Conservation (phyloP, 345 rosid species). For the Citrus sinensis region DVS_A1.0 CM039161.1:5643001-5643500, state of each 20-base stretch:
- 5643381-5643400: not conserved
- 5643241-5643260: slow-evolving; percentile 79
- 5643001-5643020: slow-evolving; percentile 97
- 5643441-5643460: slow-evolving; percentile 1
- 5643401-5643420: not conserved
- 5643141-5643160: not conserved
- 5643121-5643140: slow-evolving; percentile 4
- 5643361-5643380: not conserved
- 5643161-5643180: not conserved
- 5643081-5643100: not conserved
- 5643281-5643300: slow-evolving; percentile 94
- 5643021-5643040: slow-evolving; percentile 96
- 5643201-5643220: not conserved
- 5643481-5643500: slow-evolving; percentile 88
- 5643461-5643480: slow-evolving; percentile 79
- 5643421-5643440: slow-evolving; percentile 1
- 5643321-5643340: slow-evolving; percentile 98
- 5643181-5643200: slow-evolving; percentile 9
- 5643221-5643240: slow-evolving; percentile 12
- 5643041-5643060: slow-evolving; percentile 96
- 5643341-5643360: not conserved
- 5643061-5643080: slow-evolving; percentile 47
- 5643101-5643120: not conserved
- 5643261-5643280: slow-evolving; percentile 90
- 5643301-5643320: slow-evolving; percentile 78